Percentiles rank a stretch among this genome's conserved stretches.
Evolutionary conservation across 176 grass and related monocot species (phyloP).

Genomic region (Areca catechu): DNA sequence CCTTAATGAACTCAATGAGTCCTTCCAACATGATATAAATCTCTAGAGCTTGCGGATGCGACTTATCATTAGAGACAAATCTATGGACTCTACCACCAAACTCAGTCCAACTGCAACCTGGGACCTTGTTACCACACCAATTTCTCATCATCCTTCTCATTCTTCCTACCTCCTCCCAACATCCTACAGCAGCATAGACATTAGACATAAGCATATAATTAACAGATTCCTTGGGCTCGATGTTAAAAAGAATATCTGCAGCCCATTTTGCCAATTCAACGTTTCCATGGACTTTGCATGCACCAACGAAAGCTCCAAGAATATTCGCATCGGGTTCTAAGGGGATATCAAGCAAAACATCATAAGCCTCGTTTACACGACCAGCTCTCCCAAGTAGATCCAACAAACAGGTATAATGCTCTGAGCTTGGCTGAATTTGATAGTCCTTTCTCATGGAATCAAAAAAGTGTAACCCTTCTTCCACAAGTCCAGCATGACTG

Average conservation of each 20-base stretch:
- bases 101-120: conserved; percentile 73
- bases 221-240: conserved; percentile 51
- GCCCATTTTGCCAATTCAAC: conserved; percentile 52
- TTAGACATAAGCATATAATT: conserved; percentile 74
- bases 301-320: conserved; percentile 58
- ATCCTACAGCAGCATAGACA: conserved; percentile 37
- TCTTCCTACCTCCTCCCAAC: conserved; percentile 37
- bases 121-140: conserved; percentile 34
- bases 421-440: conserved; percentile 34
- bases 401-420: conserved; percentile 68
- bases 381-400: conserved; percentile 77
- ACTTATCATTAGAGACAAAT: conserved; percentile 55
- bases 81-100: conserved; percentile 32
- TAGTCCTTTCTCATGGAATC: conserved; percentile 43
- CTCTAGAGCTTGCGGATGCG: conserved; percentile 22
- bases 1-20: conserved; percentile 1
- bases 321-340: conserved; percentile 33
- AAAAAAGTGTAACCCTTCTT: conserved; percentile 55
- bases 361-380: conserved; percentile 40
- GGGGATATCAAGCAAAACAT: conserved; percentile 35
- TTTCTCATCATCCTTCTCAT: conserved; percentile 43
- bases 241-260: conserved; percentile 35
- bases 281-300: conserved; percentile 51
- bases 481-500: conserved; percentile 58
- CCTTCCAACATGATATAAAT: conserved; percentile 39